A percentile compares a stretch with the other conserved stretches of the same genome.
Conservation (phyloP, 129 eudicot genomes). For the Tagetes patula region DNA sequence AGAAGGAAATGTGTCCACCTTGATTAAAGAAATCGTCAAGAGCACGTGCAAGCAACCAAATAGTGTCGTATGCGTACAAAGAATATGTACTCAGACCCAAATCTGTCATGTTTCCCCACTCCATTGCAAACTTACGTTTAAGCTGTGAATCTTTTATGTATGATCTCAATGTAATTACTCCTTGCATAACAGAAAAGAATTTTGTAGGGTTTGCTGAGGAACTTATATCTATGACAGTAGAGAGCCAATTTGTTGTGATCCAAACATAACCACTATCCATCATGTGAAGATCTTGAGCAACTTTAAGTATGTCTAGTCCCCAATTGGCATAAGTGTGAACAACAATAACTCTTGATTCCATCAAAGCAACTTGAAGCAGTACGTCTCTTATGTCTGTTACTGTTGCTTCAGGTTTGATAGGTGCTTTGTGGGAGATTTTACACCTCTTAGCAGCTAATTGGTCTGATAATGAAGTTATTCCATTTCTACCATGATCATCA, state of each 20-base stretch:
- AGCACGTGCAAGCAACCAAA: slow-evolving; percentile 74
- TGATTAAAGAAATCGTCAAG: slow-evolving; percentile 49
- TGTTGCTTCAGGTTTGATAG: slow-evolving; percentile 42
- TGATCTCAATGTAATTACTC: slow-evolving; percentile 51
- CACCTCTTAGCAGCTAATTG: slow-evolving; percentile 54
- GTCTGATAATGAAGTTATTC: slow-evolving; percentile 62
- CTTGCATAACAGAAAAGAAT: slow-evolving; percentile 43
- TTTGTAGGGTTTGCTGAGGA: slow-evolving; percentile 34
- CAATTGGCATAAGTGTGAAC: slow-evolving; percentile 49
- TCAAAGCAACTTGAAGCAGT: slow-evolving; percentile 53
- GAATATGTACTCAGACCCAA: slow-evolving; percentile 55
- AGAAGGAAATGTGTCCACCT: slow-evolving; percentile 59
- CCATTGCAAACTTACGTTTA: slow-evolving; percentile 42
- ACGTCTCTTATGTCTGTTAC: slow-evolving; percentile 42
- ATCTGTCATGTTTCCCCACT: slow-evolving; percentile 55
- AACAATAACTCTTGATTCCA: slow-evolving; percentile 56
- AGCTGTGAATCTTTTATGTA: slow-evolving; percentile 49
- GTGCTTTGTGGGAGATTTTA: slow-evolving; percentile 56
- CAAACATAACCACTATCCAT: slow-evolving; percentile 68
- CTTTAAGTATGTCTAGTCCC: slow-evolving; percentile 47
- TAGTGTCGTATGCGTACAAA: slow-evolving; percentile 68
- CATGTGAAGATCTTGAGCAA: slow-evolving; percentile 59
- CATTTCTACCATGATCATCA: slow-evolving; percentile 84
- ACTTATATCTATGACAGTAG: slow-evolving; percentile 52
- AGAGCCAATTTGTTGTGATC: slow-evolving; percentile 74